These are phyloP conservation scores for Fraxinus nigra DNA, from an alignment of 305 asterid genomes.

Conservation along the genomic window DNA sequence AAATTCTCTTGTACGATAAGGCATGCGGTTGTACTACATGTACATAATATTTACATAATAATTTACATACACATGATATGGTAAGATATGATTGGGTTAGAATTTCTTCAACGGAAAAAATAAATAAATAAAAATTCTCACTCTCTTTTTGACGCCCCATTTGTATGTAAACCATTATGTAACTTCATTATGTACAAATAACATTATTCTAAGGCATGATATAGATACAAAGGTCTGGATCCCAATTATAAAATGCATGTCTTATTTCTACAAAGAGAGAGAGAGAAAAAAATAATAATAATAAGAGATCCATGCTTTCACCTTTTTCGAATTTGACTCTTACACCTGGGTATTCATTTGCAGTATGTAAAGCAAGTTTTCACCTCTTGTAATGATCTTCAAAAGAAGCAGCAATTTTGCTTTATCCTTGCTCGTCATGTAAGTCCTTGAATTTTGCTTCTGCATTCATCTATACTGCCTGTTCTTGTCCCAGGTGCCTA, in stretches of 20 bases:
- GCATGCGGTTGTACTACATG: neutral
- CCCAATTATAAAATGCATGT: slow-evolving; percentile 3
- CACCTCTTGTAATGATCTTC: slow-evolving; percentile 55
- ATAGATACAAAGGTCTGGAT: neutral
- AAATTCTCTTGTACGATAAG: neutral
- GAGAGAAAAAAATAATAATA: no score
- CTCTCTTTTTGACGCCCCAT: neutral
- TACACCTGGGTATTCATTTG: slow-evolving; percentile 30
- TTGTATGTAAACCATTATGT: neutral
- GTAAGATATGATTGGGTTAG: neutral
- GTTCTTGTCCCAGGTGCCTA: neutral
- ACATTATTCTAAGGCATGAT: neutral
- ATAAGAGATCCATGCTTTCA: neutral
- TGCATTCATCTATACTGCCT: neutral
- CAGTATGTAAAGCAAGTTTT: slow-evolving; percentile 91
- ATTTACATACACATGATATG: neutral
- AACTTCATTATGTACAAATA: neutral
- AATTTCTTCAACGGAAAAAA: neutral
- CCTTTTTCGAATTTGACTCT: slow-evolving; percentile 5
- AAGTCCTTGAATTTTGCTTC: slow-evolving; percentile 33
- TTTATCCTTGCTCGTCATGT: slow-evolving; percentile 95
- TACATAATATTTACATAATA: no score
- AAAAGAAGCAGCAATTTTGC: slow-evolving; percentile 75
- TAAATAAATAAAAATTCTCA: no score
- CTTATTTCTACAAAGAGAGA: neutral